These are phyloP conservation scores for Lophium mytilinum DNA, from an alignment of 495 filamentous ascomycete genomes.

Conservation along the genomic window DNA sequence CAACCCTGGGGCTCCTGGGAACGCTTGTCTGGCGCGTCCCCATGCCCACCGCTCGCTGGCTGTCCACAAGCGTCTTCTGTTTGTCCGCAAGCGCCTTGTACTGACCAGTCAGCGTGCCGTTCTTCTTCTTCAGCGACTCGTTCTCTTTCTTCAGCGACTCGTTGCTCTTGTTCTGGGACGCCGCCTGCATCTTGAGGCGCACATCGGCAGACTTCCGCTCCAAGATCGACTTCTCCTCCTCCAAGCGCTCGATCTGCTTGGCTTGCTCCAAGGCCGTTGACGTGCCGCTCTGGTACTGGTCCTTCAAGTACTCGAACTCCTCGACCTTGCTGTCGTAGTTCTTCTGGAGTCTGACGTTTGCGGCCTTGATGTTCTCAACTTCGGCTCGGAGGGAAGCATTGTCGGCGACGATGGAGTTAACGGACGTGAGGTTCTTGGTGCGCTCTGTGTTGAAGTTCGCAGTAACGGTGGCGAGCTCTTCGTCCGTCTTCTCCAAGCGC, in stretches of 20 bases:
- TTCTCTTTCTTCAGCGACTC: not conserved
- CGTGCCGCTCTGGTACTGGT: conserved; percentile 6
- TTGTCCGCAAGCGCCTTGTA: not conserved
- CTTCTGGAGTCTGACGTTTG: not conserved
- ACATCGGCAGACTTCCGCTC: not conserved
- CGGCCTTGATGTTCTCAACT: not conserved
- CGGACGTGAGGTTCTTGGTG: not conserved
- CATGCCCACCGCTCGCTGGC: conserved; percentile 8
- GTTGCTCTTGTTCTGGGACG: not conserved
- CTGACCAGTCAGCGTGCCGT: not conserved
- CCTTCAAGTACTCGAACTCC: conserved; percentile 4
- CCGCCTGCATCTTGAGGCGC: not conserved
- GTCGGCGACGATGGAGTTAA: conserved; percentile 7
- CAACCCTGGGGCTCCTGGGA: conserved; percentile 10
- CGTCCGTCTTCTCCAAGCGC: conserved; percentile 2
- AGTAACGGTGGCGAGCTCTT: not conserved
- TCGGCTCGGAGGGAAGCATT: not conserved
- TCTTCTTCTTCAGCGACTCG: conserved; percentile 4
- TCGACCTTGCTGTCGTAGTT: conserved; percentile 2
- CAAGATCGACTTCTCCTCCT: not conserved
- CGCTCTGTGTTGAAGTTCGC: not conserved
- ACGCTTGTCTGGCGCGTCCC: conserved; percentile 12
- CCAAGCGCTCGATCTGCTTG: not conserved
- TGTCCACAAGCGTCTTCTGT: conserved; percentile 10
- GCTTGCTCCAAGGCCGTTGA: not conserved